Base-by-base conservation (phyloP, 108 stramenopile species). In the Fragilariopsis cylindrus region DNA sequence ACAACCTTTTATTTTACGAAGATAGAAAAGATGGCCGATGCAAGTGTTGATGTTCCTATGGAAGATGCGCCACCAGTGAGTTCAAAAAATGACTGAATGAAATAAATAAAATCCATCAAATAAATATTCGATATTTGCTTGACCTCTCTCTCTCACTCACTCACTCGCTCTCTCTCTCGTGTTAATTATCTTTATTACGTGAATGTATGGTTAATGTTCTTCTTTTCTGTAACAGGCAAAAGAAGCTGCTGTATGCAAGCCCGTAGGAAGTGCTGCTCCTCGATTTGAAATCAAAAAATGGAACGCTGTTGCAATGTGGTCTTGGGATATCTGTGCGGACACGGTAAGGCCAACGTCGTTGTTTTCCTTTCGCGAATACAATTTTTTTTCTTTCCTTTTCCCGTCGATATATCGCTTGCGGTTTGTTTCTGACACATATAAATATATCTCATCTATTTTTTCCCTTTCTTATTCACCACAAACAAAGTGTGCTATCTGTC, bases 291-390 rank as follows among this genome's bases (percentile, higher is more conserved):
- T 96, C 87, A 94, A 94, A 64, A 96, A 96, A 82, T 99, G 98
- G 98, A 98, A 98, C 76, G 96, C 97, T 1, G 97, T 99, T 19
- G 96, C 97, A 67, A 98, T 98, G 97, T 99, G 99, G 99, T 88
- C 88, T 0, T 99, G 98, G 97, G 98, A 99, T 83, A 97, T 97
- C 66, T 99, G 98, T 77, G 97, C 98, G 48, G 98, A 99, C 78
- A 97, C 97, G 65, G 87, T 88, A 81, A 64, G 87, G 75, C n/a
- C 16, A 45, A 15, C 15, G 52, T 53, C 11, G 52, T 13, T 11
- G 52, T 19, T 21, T 39, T 60, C 15, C 46, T 41, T 5, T 69
- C 42, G 57, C 13, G 43, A 70, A 45, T 66, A 43, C 11, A 49
- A 60, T 49, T 71, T 54, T 0, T 60, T 3, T 5, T 54, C 5